Evolutionary conservation across 2,329 filamentous ascomycete genomes (phyloP).

Genomic region (Fusarium pseudograminearum): DNA sequence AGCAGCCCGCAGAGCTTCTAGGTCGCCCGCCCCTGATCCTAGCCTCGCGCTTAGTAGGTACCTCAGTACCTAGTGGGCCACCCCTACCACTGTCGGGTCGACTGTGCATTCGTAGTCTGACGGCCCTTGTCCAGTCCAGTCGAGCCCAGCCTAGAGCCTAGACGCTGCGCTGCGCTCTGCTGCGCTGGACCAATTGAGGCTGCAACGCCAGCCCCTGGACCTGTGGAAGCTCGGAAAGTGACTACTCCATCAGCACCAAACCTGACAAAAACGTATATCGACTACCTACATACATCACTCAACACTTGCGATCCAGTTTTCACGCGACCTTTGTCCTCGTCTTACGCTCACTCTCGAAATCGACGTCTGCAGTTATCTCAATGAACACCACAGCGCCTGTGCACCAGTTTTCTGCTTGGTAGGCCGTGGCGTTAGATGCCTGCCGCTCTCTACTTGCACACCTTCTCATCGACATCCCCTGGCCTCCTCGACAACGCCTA

Average conservation of each 20-base stretch:
- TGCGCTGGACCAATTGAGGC: conserved; percentile 41
- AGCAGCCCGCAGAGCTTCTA: conserved; percentile 17
- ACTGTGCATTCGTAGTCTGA: conserved; percentile 42
- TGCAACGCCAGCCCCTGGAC: conserved; percentile 41
- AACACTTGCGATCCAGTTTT: conserved; percentile 20
- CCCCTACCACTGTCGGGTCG: conserved; percentile 15
- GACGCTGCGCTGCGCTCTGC: conserved; percentile 10
- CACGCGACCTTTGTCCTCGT: conserved; percentile 22
- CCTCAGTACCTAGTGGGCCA: conserved; percentile 18
- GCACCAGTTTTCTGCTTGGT: conserved; percentile 45
- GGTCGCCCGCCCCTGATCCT: conserved; percentile 38
- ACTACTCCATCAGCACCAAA: conserved; percentile 27
- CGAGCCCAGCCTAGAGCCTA: background rate
- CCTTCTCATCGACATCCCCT: conserved; percentile 32
- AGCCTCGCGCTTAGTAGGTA: conserved; percentile 37
- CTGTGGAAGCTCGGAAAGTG: conserved; percentile 40
- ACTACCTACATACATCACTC: conserved; percentile 25
- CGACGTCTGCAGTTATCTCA: conserved; percentile 33
- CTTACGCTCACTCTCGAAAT: conserved; percentile 17
- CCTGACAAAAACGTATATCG: conserved; percentile 26
- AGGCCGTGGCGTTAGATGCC: conserved; percentile 45
- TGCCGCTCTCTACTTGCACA: conserved; percentile 35
- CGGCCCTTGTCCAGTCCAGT: background rate
- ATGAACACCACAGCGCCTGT: conserved; percentile 40
- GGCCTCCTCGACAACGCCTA: conserved; percentile 34